These are phyloP conservation scores for Aspergillus brunneoviolaceus DNA, from an alignment of 2,329 filamentous ascomycete species.

Conservation along the genomic window DNA sequence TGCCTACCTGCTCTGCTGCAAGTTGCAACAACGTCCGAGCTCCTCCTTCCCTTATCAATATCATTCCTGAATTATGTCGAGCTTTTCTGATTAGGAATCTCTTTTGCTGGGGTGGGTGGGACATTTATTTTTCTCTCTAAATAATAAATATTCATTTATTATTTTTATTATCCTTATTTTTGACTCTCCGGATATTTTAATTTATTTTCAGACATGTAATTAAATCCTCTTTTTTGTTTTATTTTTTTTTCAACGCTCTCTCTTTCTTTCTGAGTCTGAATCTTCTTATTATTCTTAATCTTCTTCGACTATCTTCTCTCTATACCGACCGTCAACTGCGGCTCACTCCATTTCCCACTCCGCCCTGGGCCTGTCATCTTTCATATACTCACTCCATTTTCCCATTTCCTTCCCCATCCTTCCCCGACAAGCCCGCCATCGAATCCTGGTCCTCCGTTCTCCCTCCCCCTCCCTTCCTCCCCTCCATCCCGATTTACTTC, in stretches of 20 bases:
- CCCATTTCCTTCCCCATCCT: constrained; percentile 4
- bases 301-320: background rate
- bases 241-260: constrained; percentile 10
- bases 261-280: constrained; percentile 7
- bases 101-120: background rate
- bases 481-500: constrained; percentile 7
- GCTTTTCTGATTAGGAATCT: background rate
- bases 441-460: background rate
- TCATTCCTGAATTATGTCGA: constrained; percentile 4
- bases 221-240: constrained; percentile 8
- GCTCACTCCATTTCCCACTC: constrained; percentile 7
- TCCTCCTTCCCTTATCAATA: constrained; percentile 7
- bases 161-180: background rate
- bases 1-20: too few relatives aligned
- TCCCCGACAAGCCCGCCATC: background rate
- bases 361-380: constrained; percentile 6
- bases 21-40: constrained; percentile 3
- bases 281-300: constrained; percentile 8
- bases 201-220: constrained; percentile 3
- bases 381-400: constrained; percentile 14
- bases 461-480: background rate
- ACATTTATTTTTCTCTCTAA: background rate
- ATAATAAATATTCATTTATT: background rate
- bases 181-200: background rate
- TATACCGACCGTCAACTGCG: constrained; percentile 9